Percentiles rank a stretch among this genome's conserved stretches.
These are phyloP conservation scores for Alternaria arborescens DNA, from an alignment of 2,329 filamentous ascomycete species.

Conservation along the genomic window DNA sequence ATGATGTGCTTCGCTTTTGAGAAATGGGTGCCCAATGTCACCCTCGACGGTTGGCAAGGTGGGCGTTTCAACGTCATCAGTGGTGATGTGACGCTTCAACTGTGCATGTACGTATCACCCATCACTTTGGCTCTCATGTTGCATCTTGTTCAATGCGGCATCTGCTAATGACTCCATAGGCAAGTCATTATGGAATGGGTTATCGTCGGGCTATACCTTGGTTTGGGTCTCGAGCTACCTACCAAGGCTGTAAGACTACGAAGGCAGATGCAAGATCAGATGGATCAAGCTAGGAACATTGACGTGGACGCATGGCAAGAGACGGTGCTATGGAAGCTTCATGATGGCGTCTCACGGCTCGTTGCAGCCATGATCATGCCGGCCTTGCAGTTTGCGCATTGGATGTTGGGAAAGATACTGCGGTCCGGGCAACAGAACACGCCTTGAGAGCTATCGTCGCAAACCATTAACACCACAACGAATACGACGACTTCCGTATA, in stretches of 20 bases:
- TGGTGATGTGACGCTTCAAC: slow-evolving; percentile 43
- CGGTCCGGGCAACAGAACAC: slow-evolving; percentile 24
- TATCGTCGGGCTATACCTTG: slow-evolving; percentile 44
- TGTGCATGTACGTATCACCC: slow-evolving; percentile 45
- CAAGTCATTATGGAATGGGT: slow-evolving; percentile 50
- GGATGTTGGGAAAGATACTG: slow-evolving; percentile 44
- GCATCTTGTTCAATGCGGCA: neutral
- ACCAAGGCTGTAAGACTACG: slow-evolving; percentile 42
- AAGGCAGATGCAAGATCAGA: slow-evolving; percentile 39
- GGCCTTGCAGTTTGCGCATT: slow-evolving; percentile 43
- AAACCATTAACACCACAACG: neutral
- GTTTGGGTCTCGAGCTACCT: slow-evolving; percentile 41
- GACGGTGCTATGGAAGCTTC: slow-evolving; percentile 46
- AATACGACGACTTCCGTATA: neutral
- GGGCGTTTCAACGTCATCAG: slow-evolving; percentile 49
- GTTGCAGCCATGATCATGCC: slow-evolving; percentile 45
- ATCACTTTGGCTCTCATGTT: no score
- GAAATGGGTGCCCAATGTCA: slow-evolving; percentile 21
- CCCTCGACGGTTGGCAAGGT: slow-evolving; percentile 13
- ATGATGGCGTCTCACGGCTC: slow-evolving; percentile 36
- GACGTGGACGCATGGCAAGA: slow-evolving; percentile 42
- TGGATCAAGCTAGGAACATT: slow-evolving; percentile 34
- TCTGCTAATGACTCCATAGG: slow-evolving; percentile 21
- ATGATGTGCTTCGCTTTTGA: slow-evolving; percentile 52
- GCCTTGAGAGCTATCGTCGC: neutral